Evolutionary conservation across 1,284 basidiomycete species (phyloP).

Genomic region (Serendipita sp.): DNA sequence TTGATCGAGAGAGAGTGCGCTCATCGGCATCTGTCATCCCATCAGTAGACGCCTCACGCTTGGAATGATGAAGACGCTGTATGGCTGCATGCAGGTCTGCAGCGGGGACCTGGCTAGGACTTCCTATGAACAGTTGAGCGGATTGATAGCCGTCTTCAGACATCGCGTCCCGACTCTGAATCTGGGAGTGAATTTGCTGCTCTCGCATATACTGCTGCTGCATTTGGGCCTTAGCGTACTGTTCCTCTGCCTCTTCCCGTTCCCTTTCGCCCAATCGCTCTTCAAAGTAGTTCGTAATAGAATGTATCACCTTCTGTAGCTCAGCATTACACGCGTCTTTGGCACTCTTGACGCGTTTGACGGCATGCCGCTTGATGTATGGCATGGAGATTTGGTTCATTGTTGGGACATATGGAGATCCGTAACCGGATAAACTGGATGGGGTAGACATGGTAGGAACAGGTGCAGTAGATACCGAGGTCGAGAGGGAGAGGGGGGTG

Average conservation of each 20-base stretch:
- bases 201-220: slow-evolving; percentile 24
- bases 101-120: slow-evolving; percentile 13
- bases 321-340: slow-evolving; percentile 95
- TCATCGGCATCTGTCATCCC: slow-evolving; percentile 9
- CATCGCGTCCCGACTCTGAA: slow-evolving; percentile 21
- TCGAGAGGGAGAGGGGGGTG: slow-evolving; percentile 16
- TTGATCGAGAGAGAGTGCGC: background rate
- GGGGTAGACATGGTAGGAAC: slow-evolving; percentile 40
- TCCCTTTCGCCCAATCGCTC: slow-evolving; percentile 66
- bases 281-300: slow-evolving; percentile 89
- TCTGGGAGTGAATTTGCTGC: slow-evolving; percentile 19
- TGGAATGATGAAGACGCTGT: slow-evolving; percentile 21
- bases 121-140: slow-evolving; percentile 12
- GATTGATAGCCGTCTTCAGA: slow-evolving; percentile 12
- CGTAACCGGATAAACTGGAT: slow-evolving; percentile 5
- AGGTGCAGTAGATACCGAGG: slow-evolving; percentile 26
- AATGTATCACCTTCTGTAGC: slow-evolving; percentile 79
- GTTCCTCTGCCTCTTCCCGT: slow-evolving; percentile 49
- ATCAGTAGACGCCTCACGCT: slow-evolving; percentile 55
- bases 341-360: slow-evolving; percentile 80
- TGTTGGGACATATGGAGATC: slow-evolving; percentile 7
- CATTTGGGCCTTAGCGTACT: slow-evolving; percentile 24
- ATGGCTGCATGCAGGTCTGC: slow-evolving; percentile 39
- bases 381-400: slow-evolving; percentile 62
- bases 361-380: slow-evolving; percentile 87